These are phyloP conservation scores for Blastobotrys arbuscula DNA, from an alignment of 1,139 yeast species.

Conservation along the genomic window DNA sequence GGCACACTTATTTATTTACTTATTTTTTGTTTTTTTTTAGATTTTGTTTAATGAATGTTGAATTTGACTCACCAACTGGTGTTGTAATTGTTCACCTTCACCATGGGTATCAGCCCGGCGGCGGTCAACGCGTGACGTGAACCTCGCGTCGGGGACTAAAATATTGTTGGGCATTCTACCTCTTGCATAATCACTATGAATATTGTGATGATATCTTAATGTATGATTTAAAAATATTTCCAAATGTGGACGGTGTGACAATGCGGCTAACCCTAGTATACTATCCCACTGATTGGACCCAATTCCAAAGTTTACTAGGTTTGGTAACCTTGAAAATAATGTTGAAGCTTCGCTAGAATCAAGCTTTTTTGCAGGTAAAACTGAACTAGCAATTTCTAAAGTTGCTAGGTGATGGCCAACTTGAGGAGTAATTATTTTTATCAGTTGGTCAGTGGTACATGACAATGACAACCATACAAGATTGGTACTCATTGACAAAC, in stretches of 20 bases:
- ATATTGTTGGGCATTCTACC: not conserved
- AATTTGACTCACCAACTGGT: not conserved
- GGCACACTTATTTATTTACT: too few relatives aligned
- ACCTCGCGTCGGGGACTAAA: not conserved
- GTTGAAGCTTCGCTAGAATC: not conserved
- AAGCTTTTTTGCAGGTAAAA: not conserved
- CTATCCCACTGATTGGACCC: conserved; percentile 1
- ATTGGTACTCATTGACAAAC: not conserved
- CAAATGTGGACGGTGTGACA: not conserved
- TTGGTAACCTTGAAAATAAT: conserved; percentile 1
- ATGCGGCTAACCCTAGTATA: not conserved
- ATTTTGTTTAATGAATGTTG: not conserved
- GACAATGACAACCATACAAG: not conserved
- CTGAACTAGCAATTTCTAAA: conserved; percentile 1
- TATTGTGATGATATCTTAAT: not conserved
- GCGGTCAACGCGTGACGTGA: not conserved
- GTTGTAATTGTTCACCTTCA: too few relatives aligned
- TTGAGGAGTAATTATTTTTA: not conserved
- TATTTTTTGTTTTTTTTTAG: not conserved
- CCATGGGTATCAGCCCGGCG: not conserved
- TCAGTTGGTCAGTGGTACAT: not conserved
- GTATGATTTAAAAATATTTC: conserved; percentile 1
- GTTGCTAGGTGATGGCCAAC: not conserved
- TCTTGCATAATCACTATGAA: not conserved
- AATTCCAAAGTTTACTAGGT: not conserved